A percentile compares a stretch with the other conserved stretches of the same genome.
Conservation (phyloP, 2,329 filamentous ascomycete species). For the Sclerotinia sclerotiorum region DNA sequence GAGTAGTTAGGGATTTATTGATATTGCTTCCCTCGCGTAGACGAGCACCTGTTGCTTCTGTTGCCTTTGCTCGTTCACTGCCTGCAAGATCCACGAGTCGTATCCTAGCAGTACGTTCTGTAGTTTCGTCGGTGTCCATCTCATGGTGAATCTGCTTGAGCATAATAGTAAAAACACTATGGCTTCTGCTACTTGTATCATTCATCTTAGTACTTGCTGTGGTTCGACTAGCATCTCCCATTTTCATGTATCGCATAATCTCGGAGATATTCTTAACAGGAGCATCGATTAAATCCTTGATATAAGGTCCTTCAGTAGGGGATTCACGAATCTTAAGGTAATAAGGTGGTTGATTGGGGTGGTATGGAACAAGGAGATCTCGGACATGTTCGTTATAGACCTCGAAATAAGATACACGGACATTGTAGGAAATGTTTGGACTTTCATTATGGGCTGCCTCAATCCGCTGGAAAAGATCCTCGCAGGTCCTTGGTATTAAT, state of each 20-base stretch:
- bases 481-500: constrained; percentile 90
- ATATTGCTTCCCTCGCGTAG: constrained; percentile 96
- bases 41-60: constrained; percentile 87
- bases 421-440: constrained; percentile 92
- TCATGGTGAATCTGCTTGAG: constrained; percentile 98
- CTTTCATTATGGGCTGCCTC: constrained; percentile 71
- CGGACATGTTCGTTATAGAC: constrained; percentile 99
- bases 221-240: constrained; percentile 84
- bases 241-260: constrained; percentile 86
- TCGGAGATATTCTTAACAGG: constrained; percentile 85
- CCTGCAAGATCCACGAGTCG: constrained; percentile 92
- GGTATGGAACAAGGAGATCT: constrained; percentile 78
- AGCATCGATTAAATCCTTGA: constrained; percentile 93
- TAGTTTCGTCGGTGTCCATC: constrained; percentile 95
- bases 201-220: constrained; percentile 98
- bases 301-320: constrained; percentile 90
- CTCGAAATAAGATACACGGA: constrained; percentile 97
- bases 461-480: constrained; percentile 94
- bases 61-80: constrained; percentile 91
- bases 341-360: constrained; percentile 70
- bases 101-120: constrained; percentile 90
- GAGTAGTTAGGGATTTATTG: constrained; percentile 96
- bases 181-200: constrained; percentile 92
- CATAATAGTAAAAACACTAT: constrained; percentile 97
- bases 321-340: constrained; percentile 98